phyloP scores from a whole-genome alignment of 2,329 filamentous ascomycete species.

The Calycina herbarum region DNA sequence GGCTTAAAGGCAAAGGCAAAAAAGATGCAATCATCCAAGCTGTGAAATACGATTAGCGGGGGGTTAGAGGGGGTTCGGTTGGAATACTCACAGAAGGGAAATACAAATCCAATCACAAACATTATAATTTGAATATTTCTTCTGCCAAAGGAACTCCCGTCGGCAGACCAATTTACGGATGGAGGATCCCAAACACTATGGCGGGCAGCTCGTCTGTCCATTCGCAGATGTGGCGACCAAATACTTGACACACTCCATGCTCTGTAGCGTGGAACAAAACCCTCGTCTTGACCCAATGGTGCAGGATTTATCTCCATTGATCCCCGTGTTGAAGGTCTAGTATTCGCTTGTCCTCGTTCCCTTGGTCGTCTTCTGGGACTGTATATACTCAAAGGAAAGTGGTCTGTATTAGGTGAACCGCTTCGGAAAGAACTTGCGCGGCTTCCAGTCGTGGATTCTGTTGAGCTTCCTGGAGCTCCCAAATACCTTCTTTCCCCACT shows the following conservation, averaged over 20 bases:
- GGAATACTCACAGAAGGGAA: conserved; percentile 63
- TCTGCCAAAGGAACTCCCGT: conserved; percentile 60
- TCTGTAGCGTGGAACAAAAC: conserved; percentile 25
- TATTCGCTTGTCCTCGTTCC: conserved; percentile 37
- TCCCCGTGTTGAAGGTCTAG: conserved; percentile 34
- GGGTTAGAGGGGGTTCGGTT: conserved; percentile 15
- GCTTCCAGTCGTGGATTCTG: conserved; percentile 42
- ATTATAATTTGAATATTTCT: conserved; percentile 73
- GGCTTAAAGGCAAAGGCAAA: conserved; percentile 66
- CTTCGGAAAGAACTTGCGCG: conserved; percentile 47
- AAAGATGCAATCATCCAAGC: conserved; percentile 81
- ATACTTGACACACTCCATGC: conserved; percentile 61
- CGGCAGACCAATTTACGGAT: conserved; percentile 63
- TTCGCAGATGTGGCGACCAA: conserved; percentile 72
- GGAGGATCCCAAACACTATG: conserved; percentile 72
- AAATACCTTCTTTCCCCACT: conserved; percentile 60
- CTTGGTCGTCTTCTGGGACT: conserved; percentile 48
- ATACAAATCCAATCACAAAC: conserved; percentile 75
- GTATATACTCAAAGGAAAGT: conserved; percentile 47
- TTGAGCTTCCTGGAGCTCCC: conserved; percentile 36
- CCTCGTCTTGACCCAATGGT: conserved; percentile 22
- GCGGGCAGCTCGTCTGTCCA: conserved; percentile 60
- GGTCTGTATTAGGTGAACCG: conserved; percentile 52
- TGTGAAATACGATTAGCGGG: conserved; percentile 35
- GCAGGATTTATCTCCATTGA: conserved; percentile 49